A percentile compares a stretch with the other conserved stretches of the same genome.
These are phyloP conservation scores for Arabis hirsuta DNA, from an alignment of 345 rosid genomes.

Conservation along the genomic window DNA sequence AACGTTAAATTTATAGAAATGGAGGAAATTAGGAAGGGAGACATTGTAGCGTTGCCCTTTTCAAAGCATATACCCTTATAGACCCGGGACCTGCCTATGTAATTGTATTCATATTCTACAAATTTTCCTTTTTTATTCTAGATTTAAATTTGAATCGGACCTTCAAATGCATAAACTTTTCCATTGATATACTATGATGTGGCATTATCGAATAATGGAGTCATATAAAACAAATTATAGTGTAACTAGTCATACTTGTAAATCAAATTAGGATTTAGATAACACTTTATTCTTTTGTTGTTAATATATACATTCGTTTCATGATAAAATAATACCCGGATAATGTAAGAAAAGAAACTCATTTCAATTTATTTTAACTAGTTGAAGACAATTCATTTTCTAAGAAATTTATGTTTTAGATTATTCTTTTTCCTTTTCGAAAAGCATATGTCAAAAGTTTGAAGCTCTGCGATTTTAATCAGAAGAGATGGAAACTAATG, in stretches of 20 bases:
- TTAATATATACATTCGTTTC: neutral
- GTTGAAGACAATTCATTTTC: neutral
- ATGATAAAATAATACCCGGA: neutral
- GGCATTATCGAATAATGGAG: slow-evolving; percentile 2
- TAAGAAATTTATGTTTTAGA: neutral
- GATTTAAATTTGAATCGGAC: slow-evolving; percentile 33
- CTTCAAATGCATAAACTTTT: slow-evolving; percentile 10
- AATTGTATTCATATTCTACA: slow-evolving; percentile 23
- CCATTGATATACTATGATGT: slow-evolving; percentile 11
- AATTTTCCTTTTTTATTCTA: slow-evolving; percentile 5
- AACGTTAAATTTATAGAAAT: slow-evolving; percentile 20
- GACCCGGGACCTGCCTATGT: slow-evolving; percentile 43
- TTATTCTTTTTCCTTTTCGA: neutral
- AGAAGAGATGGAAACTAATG: neutral
- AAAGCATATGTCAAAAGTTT: neutral
- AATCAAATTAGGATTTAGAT: neutral
- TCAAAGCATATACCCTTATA: slow-evolving; percentile 42
- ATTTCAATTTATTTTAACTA: neutral
- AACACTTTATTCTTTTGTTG: neutral
- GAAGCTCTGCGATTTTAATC: neutral
- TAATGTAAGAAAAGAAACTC: neutral
- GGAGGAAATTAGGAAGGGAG: slow-evolving; percentile 35
- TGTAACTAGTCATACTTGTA: neutral
- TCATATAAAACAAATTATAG: neutral
- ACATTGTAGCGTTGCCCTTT: slow-evolving; percentile 42